Base-by-base conservation (phyloP, 2,329 filamentous ascomycete genomes). In the Geosmithia flava region DNA sequence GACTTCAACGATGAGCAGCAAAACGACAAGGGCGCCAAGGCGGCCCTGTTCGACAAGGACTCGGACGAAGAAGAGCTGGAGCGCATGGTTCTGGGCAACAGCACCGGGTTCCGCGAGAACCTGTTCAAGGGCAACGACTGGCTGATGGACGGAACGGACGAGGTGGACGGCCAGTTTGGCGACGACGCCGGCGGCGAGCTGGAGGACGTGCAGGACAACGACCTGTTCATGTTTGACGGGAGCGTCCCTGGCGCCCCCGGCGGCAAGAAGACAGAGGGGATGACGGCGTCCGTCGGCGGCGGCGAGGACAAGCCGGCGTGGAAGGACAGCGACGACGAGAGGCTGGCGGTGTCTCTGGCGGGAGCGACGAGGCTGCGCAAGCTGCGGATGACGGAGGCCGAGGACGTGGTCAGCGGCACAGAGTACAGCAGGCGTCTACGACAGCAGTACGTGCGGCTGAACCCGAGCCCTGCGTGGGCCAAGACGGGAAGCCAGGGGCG, bases 301-400 rank as follows among this genome's bases (percentile, higher is more conserved):
- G 53, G 58, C 16, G 57, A 53, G 44, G 69, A 75, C 42, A 69
- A 71, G 19, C 74, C 83, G 2, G 86, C 81, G 1, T 98, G 93
- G 93, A 81, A 90, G 55, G 93, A 98, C 62, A 97, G 90, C 64
- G 93, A 98, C 58, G 93, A 98, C 60, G 93, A 97, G 60, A 78
- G 87, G 48, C 70, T 96, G 52, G 78, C 81, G 7, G 76, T 98
- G 45, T 97, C 91, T 15, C 74, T 98, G 40, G 85, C 87, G 3
- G 77, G 80, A 23, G 81, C 83, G 43, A 78, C 81, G 45, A 78
- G 86, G 53, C 64, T 96, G 60, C 80, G 90, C 54, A 97, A 97
- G 65, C 71, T 98, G 52, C 78, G 93, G 52, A 72, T 81, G 46
- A 83, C 80, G 2, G 88, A 91, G 59, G 78, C 77, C 1, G 93